Conservation (phyloP, 2,329 filamentous ascomycete species). For the Taxawa tesnikishii region DNA sequence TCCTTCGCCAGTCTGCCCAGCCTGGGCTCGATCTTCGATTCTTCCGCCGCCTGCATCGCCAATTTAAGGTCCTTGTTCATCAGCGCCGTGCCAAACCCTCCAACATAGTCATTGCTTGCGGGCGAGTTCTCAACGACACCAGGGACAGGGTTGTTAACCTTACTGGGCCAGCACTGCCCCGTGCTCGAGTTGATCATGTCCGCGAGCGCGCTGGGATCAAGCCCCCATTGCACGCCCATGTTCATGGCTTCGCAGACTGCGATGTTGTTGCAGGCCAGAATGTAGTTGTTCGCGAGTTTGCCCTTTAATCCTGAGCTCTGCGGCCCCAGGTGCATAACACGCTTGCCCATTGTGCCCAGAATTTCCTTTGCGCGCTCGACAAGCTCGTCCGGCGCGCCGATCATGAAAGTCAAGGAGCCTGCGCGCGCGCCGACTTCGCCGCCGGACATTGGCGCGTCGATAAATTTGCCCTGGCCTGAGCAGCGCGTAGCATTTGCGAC, state of each 20-base stretch:
- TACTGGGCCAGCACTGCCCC: slow-evolving; percentile 90
- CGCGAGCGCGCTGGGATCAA: slow-evolving; percentile 56
- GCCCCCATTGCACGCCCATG: slow-evolving; percentile 49
- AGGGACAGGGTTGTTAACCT: slow-evolving; percentile 88
- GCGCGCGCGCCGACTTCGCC: slow-evolving; percentile 84
- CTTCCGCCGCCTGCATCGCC: slow-evolving; percentile 32
- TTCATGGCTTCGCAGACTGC: slow-evolving; percentile 57
- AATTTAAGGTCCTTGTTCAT: slow-evolving; percentile 38
- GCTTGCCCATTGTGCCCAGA: slow-evolving; percentile 72
- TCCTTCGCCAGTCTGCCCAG: slow-evolving; percentile 32
- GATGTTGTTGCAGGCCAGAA: slow-evolving; percentile 86
- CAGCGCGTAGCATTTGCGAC: slow-evolving; percentile 60
- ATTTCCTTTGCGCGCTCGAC: slow-evolving; percentile 55
- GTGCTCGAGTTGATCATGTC: slow-evolving; percentile 88
- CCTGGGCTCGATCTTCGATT: slow-evolving; percentile 30
- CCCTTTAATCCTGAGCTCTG: slow-evolving; percentile 80
- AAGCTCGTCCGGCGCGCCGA: slow-evolving; percentile 54
- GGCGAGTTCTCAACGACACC: slow-evolving; percentile 70
- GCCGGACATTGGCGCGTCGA: slow-evolving; percentile 95
- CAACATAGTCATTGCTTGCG: slow-evolving; percentile 56
- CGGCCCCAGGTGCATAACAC: slow-evolving; percentile 71
- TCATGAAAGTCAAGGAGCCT: slow-evolving; percentile 90
- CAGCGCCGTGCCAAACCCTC: slow-evolving; percentile 37
- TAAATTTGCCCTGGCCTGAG: slow-evolving; percentile 60
- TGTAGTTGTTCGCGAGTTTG: slow-evolving; percentile 95